Conservation (phyloP, 2,329 filamentous ascomycete genomes). For the Lecanicillium sp. region DNA sequence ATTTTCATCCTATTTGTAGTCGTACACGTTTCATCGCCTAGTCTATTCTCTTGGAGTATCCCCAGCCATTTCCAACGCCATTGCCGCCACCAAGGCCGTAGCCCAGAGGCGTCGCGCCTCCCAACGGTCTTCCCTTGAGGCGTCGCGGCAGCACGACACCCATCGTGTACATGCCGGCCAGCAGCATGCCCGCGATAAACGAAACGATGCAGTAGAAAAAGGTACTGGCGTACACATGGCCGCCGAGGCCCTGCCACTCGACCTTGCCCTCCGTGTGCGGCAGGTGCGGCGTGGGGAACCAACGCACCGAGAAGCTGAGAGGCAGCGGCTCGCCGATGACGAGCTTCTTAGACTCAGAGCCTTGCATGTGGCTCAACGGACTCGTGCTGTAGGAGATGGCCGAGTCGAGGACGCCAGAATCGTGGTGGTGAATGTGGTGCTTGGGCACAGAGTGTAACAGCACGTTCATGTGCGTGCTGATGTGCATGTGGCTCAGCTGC, state of each 20-base stretch:
- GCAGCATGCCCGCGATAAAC: slow-evolving; percentile 47
- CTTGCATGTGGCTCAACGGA: slow-evolving; percentile 53
- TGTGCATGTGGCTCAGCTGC: slow-evolving; percentile 82
- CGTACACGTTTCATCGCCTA: slow-evolving; percentile 14
- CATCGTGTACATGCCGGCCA: slow-evolving; percentile 52
- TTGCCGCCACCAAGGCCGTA: slow-evolving; percentile 37
- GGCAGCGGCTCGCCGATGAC: slow-evolving; percentile 83
- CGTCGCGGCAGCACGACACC: slow-evolving; percentile 50
- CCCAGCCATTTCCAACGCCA: slow-evolving; percentile 50
- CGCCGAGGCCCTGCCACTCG: slow-evolving; percentile 58
- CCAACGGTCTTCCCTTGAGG: slow-evolving; percentile 41
- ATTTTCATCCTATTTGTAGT: not conserved
- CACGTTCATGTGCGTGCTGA: slow-evolving; percentile 84
- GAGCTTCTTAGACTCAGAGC: slow-evolving; percentile 52
- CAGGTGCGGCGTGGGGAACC: slow-evolving; percentile 71
- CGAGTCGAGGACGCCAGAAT: slow-evolving; percentile 75
- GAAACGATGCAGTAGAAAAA: slow-evolving; percentile 55
- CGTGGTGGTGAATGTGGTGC: slow-evolving; percentile 54
- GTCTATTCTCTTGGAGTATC: slow-evolving; percentile 48
- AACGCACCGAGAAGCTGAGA: slow-evolving; percentile 71
- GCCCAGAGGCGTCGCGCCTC: slow-evolving; percentile 50
- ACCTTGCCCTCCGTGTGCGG: slow-evolving; percentile 60
- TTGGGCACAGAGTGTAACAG: slow-evolving; percentile 66
- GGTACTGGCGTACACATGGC: slow-evolving; percentile 56
- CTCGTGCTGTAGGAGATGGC: slow-evolving; percentile 82